Evolutionary conservation across 805 yeast species (phyloP), one percentile per base, ranked within the genome.

Genomic region (Metschnikowia reukaufii): DNA sequence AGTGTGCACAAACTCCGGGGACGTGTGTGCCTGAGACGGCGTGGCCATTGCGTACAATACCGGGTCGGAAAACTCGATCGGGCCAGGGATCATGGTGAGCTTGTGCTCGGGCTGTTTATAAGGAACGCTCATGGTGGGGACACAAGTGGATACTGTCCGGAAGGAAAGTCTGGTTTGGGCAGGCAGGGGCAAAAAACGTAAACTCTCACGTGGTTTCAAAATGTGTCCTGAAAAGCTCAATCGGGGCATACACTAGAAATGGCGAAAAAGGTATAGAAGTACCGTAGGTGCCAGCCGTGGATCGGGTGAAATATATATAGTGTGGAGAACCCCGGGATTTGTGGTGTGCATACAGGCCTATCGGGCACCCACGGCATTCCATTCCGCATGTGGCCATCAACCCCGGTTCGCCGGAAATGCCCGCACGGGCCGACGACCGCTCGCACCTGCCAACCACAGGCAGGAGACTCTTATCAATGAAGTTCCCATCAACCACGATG

Each of bases 1-100:
- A 27, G 85, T 82, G 21, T 74, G 69, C 51, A 86, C 78, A 60
- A 92, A 92, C 55, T 86, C 90, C 7, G 92, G 90, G 9, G 91
- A 81, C 34, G 96, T 88, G 68, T 91, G 97, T n/a, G 96, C 84
- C 59, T 86, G 82, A 3, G 96, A 83, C 32, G 91, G 94, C 34
- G 86, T 82, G 33, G 88, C 73, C 85, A 86, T 84, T 35, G 96
- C 95, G 30, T 72, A 69, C 58, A 86, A 79, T 40, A 91, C 97
- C 42, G 73, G 78, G 54, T 86, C 88, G 41, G 90, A 82, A 68
- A 92, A 83, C 67, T 84, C 88, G 61, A 88, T 83, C 50, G 96
- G 96, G 32, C 96, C 96, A 16, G 96, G 94, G 56, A 88, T 85
- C 72, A 88, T 72, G 57, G 75, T 74, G 66, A 70, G 71, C 58